phyloP scores from a whole-genome alignment of 306 rosid species.

The Castanea mollissima region DNA sequence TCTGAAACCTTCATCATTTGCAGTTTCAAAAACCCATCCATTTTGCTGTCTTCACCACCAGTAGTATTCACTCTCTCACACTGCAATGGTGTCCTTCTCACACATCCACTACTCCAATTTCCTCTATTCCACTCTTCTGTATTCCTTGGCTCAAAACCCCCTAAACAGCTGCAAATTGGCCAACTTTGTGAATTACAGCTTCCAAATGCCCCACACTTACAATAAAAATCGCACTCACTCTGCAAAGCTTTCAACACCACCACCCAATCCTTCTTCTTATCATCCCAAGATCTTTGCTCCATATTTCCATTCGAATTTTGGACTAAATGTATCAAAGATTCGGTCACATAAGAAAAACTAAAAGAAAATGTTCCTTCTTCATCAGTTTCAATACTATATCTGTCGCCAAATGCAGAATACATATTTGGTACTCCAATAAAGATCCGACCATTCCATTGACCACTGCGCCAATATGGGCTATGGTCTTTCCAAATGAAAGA shows the following conservation, averaged over 20 bases:
- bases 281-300: neutral
- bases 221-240: constrained; percentile 23
- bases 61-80: constrained; percentile 10
- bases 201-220: constrained; percentile 22
- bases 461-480: constrained; percentile 33
- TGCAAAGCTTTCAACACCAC: neutral
- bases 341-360: neutral
- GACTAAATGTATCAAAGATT: neutral
- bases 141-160: constrained; percentile 9
- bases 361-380: constrained; percentile 13
- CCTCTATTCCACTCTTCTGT: neutral
- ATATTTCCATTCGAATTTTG: constrained; percentile 22
- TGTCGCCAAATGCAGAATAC: constrained; percentile 25
- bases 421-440: constrained; percentile 39
- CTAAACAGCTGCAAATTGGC: too few relatives aligned
- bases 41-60: too few relatives aligned
- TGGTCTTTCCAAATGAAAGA: too few relatives aligned
- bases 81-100: constrained; percentile 5
- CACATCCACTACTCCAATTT: constrained; percentile 24
- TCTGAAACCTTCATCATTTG: constrained; percentile 29
- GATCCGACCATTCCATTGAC: constrained; percentile 43
- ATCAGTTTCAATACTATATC: constrained; percentile 16
- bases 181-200: neutral
- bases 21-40: too few relatives aligned
- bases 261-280: neutral